Evolutionary conservation across 2,329 filamentous ascomycete genomes (phyloP).

Genomic region (Trichophyton verrucosum): DNA sequence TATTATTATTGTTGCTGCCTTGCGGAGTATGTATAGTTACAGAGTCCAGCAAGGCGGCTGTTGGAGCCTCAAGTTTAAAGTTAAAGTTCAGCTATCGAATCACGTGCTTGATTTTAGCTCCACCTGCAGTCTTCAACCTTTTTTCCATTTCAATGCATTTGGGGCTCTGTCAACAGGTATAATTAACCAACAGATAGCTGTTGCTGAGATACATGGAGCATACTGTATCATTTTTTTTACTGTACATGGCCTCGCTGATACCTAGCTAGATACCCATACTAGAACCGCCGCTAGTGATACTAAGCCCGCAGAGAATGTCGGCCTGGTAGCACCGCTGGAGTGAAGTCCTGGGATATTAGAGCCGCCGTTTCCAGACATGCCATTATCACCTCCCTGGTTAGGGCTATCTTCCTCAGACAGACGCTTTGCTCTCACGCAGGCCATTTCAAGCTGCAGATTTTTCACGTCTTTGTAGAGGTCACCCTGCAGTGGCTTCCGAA

Average conservation of each 20-base stretch:
- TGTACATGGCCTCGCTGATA: neutral
- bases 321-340: neutral
- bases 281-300: neutral
- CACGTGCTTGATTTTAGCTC: too few relatives aligned
- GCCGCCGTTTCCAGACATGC: neutral
- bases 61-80: too few relatives aligned
- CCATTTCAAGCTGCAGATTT: neutral
- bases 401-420: neutral
- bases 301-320: neutral
- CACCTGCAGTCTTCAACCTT: too few relatives aligned
- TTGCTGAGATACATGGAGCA: neutral
- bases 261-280: neutral
- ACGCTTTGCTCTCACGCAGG: neutral
- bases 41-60: too few relatives aligned
- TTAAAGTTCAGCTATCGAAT: too few relatives aligned
- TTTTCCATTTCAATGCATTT: too few relatives aligned
- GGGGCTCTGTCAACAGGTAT: too few relatives aligned
- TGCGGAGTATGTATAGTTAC: too few relatives aligned
- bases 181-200: neutral
- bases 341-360: neutral
- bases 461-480: neutral
- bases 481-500: neutral
- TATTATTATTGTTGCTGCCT: too few relatives aligned
- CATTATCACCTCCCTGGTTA: neutral
- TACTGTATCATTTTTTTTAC: neutral